These are phyloP conservation scores for Juglanconis juglandina DNA, from an alignment of 2,329 filamentous ascomycete genomes.

Conservation along the genomic window DNA sequence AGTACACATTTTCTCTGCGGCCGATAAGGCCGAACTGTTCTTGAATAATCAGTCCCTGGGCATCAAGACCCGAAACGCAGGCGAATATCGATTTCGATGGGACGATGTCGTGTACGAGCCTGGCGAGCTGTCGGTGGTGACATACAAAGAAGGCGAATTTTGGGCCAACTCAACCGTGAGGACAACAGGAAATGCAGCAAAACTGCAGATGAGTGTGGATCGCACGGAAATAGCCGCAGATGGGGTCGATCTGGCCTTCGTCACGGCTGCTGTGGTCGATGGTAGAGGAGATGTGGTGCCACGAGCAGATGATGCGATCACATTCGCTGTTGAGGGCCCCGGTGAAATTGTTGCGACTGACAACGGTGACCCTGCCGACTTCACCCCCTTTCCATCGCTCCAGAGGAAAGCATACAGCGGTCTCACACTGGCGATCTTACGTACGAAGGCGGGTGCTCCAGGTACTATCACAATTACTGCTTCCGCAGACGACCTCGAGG, in stretches of 20 bases:
- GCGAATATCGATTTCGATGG: slow-evolving; percentile 51
- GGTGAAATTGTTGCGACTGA: slow-evolving; percentile 49
- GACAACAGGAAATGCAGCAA: slow-evolving; percentile 39
- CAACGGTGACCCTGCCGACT: slow-evolving; percentile 47
- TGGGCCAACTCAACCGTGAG: slow-evolving; percentile 42
- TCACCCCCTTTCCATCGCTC: slow-evolving; percentile 38
- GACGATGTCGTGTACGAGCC: slow-evolving; percentile 46
- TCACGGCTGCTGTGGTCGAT: slow-evolving; percentile 45
- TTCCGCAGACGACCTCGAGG: neutral
- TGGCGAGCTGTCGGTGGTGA: slow-evolving; percentile 44
- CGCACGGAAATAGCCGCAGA: slow-evolving; percentile 35
- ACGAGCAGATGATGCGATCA: slow-evolving; percentile 37
- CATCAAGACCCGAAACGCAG: slow-evolving; percentile 30
- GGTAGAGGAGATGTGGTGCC: slow-evolving; percentile 40
- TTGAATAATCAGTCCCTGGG: slow-evolving; percentile 48
- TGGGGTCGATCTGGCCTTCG: slow-evolving; percentile 44
- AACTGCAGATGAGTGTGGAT: slow-evolving; percentile 39
- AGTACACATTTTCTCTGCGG: slow-evolving; percentile 51
- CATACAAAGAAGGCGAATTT: slow-evolving; percentile 43
- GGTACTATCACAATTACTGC: slow-evolving; percentile 14
- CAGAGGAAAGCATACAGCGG: slow-evolving; percentile 40
- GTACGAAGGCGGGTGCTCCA: slow-evolving; percentile 23
- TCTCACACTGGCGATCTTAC: slow-evolving; percentile 37
- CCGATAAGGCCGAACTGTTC: slow-evolving; percentile 53
- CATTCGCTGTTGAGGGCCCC: slow-evolving; percentile 40